Conservation (phyloP, 495 filamentous ascomycete species). For the Neurospora sp. region DNA sequence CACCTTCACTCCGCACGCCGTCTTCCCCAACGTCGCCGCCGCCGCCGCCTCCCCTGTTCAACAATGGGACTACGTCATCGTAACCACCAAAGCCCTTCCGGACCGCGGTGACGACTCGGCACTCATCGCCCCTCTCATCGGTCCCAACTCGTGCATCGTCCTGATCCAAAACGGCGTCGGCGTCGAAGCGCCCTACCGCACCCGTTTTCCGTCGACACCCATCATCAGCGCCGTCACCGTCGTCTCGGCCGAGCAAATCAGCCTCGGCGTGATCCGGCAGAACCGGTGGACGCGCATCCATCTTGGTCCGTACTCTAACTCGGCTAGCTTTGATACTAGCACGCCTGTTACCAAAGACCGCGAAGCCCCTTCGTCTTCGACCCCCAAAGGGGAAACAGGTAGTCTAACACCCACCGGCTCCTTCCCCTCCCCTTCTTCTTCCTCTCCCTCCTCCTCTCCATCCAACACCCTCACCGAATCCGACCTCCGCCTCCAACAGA, state of each 20-base stretch:
- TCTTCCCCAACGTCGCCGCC: conserved; percentile 34
- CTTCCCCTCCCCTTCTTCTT: background rate
- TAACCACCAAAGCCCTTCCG: conserved; percentile 49
- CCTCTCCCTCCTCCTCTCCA: background rate
- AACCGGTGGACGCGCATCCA: conserved; percentile 53
- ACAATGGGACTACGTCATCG: conserved; percentile 49
- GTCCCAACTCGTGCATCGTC: conserved; percentile 42
- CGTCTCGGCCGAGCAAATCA: conserved; percentile 41
- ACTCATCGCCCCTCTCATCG: conserved; percentile 41
- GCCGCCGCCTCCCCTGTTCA: conserved; percentile 16
- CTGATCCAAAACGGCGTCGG: conserved; percentile 65
- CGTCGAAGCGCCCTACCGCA: conserved; percentile 53
- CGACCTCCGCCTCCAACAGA: conserved; percentile 18
- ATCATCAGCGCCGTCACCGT: conserved; percentile 55
- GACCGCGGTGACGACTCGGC: conserved; percentile 38
- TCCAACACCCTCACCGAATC: conserved; percentile 17
- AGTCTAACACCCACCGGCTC: conserved; percentile 1
- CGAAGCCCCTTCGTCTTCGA: background rate
- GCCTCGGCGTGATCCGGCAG: conserved; percentile 42
- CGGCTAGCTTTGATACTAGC: conserved; percentile 8
- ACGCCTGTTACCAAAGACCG: background rate
- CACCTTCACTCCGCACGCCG: conserved; percentile 37
- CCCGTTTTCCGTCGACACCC: conserved; percentile 40
- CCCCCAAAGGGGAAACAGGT: conserved; percentile 7
- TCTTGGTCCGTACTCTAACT: conserved; percentile 42